phyloP scores from a whole-genome alignment of 139 green algal species.

The Chlamydomonas schloesseri region DNA sequence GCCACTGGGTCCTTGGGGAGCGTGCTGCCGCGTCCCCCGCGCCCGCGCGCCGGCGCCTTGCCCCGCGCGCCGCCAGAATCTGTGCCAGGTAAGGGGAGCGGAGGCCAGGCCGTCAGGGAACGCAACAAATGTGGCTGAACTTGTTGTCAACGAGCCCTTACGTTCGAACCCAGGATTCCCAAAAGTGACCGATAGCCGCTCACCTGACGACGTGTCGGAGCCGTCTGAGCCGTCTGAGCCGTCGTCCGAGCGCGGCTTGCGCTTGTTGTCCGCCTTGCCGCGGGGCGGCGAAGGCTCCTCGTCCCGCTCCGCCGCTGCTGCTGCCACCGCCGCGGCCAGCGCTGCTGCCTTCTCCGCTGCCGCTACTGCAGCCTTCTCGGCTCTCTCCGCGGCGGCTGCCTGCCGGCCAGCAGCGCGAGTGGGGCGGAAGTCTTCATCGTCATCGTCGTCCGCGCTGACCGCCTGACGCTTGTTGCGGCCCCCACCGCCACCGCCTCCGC shows the following conservation, averaged over 20 bases:
- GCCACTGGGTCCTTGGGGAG: slow-evolving; percentile 19
- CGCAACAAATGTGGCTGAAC: too few species aligned
- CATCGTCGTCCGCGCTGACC: background rate
- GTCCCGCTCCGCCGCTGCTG: background rate
- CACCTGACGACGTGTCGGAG: slow-evolving; percentile 23
- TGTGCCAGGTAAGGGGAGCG: background rate
- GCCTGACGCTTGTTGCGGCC: slow-evolving; percentile 4
- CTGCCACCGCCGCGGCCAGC: background rate
- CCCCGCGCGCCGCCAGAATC: background rate
- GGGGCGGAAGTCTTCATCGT: background rate
- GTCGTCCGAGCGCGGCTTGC: too few species aligned
- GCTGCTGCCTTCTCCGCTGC: background rate
- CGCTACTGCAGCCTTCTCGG: background rate
- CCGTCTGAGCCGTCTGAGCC: slow-evolving; percentile 2
- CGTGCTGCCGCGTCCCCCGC: background rate
- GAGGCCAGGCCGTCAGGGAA: background rate
- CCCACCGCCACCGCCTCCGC: too few species aligned
- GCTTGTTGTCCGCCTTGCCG: too few species aligned
- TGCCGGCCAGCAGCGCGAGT: too few species aligned
- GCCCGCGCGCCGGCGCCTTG: background rate
- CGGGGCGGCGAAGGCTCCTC: background rate
- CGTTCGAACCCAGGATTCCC: too few species aligned
- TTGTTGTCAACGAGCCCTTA: too few species aligned
- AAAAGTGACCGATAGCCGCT: too few species aligned
- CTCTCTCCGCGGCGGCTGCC: background rate